phyloP scores from a whole-genome alignment of 2,329 filamentous ascomycete genomes.

The Gnomoniopsis sp. region DNA sequence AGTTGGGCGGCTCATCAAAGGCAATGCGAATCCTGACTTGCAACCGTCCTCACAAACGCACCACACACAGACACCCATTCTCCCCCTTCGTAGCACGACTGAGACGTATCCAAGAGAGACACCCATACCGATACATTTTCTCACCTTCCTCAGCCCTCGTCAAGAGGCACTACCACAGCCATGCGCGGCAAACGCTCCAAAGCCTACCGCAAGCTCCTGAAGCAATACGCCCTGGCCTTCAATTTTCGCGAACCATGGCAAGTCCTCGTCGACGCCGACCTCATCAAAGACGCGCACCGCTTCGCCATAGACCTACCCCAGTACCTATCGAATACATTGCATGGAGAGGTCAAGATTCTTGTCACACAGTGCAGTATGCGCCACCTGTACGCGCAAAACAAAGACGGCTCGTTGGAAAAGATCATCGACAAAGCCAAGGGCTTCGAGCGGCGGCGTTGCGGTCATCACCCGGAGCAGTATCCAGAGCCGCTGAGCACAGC shows the following conservation, averaged over 20 bases:
- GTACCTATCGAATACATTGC: slow-evolving; percentile 30
- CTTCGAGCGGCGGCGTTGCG: slow-evolving; percentile 70
- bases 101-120: not conserved
- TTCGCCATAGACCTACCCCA: slow-evolving; percentile 81
- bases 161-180: slow-evolving; percentile 17
- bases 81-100: not conserved
- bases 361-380: slow-evolving; percentile 66
- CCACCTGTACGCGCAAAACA: slow-evolving; percentile 65
- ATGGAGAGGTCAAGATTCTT: slow-evolving; percentile 79
- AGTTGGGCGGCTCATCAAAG: not conserved
- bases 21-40: not conserved
- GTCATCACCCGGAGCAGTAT: slow-evolving; percentile 70
- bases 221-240: slow-evolving; percentile 82
- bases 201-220: slow-evolving; percentile 78
- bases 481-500: slow-evolving; percentile 65
- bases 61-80: not conserved
- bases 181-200: slow-evolving; percentile 53
- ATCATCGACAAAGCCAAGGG: slow-evolving; percentile 73
- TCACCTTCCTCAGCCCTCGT: not conserved
- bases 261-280: slow-evolving; percentile 81
- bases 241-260: slow-evolving; percentile 94
- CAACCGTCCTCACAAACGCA: not conserved
- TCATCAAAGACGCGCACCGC: slow-evolving; percentile 74
- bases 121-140: not conserved
- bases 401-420: slow-evolving; percentile 47